These are phyloP conservation scores for Camelina hispida DNA, from an alignment of 345 rosid genomes.

Conservation along the genomic window DNA sequence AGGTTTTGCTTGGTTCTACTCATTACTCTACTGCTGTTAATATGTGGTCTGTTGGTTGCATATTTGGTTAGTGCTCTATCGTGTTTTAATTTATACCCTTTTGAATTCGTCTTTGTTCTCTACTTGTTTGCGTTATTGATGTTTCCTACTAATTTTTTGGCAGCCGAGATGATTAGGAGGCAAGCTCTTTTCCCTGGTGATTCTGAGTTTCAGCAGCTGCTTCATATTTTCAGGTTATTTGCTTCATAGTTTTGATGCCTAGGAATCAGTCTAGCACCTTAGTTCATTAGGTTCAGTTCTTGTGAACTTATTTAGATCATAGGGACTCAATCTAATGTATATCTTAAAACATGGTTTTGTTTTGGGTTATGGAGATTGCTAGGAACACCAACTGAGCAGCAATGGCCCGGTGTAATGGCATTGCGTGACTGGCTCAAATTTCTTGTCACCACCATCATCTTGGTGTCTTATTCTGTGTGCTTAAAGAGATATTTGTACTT, in stretches of 20 bases:
- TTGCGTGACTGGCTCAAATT: conserved; percentile 58
- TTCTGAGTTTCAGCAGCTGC: conserved; percentile 92
- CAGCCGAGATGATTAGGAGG: conserved; percentile 90
- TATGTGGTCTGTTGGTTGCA: conserved; percentile 98
- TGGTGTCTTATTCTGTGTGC: conserved; percentile 18
- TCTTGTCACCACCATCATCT: conserved; percentile 25
- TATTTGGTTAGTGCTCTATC: conserved; percentile 51
- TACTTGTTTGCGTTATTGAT: background rate
- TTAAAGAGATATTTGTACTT: background rate
- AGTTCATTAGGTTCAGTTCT: background rate
- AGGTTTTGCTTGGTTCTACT: conserved; percentile 87
- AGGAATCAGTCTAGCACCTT: background rate
- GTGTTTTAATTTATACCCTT: no score
- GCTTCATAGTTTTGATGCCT: conserved; percentile 1
- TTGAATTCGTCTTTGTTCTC: background rate
- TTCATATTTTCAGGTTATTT: conserved; percentile 88
- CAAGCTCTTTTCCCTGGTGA: conserved; percentile 93
- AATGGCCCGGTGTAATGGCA: conserved; percentile 43
- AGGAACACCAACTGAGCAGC: conserved; percentile 45
- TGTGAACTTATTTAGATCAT: background rate
- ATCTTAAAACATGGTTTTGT: background rate
- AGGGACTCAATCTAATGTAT: background rate
- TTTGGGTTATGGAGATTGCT: conserved; percentile 48
- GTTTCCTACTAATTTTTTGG: background rate
- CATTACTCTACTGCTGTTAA: conserved; percentile 96